Evolutionary conservation across 2,329 filamentous ascomycete genomes (phyloP).

Genomic region (Pyricularia grisea): DNA sequence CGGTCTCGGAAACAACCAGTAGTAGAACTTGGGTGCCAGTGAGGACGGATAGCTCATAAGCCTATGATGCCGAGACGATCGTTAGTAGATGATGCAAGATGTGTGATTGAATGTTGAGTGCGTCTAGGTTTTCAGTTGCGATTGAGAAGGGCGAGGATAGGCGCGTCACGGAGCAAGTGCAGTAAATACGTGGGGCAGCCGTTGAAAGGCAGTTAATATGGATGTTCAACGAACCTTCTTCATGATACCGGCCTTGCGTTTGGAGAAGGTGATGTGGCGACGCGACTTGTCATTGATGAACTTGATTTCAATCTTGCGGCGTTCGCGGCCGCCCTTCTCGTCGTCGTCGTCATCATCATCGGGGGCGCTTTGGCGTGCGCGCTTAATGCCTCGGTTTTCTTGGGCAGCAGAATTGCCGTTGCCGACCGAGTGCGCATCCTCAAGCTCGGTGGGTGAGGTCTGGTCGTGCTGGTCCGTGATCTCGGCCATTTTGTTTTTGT

Average conservation of each 20-base stretch:
- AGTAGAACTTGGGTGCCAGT: slow-evolving; percentile 96
- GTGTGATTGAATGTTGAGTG: background rate
- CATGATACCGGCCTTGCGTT: slow-evolving; percentile 99
- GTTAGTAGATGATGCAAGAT: slow-evolving; percentile 5
- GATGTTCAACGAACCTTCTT: slow-evolving; percentile 71
- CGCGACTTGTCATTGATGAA: slow-evolving; percentile 99
- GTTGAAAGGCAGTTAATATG: background rate
- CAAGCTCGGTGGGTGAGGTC: slow-evolving; percentile 63
- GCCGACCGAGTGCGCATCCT: slow-evolving; percentile 61
- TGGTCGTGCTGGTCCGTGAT: slow-evolving; percentile 71
- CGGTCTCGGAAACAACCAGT: slow-evolving; percentile 93
- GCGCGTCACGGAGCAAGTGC: background rate
- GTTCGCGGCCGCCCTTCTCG: slow-evolving; percentile 94
- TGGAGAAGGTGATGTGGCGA: slow-evolving; percentile 98
- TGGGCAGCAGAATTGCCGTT: slow-evolving; percentile 58
- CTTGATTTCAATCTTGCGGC: slow-evolving; percentile 99
- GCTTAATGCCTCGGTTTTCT: slow-evolving; percentile 81
- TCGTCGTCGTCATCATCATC: slow-evolving; percentile 98
- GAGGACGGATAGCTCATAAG: slow-evolving; percentile 93
- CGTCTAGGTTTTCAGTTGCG: background rate
- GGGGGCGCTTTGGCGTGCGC: slow-evolving; percentile 67
- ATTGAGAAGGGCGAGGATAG: background rate
- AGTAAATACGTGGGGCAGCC: background rate
- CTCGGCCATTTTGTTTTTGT: slow-evolving; percentile 55
- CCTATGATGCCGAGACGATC: slow-evolving; percentile 32